phyloP scores from a whole-genome alignment of 805 yeast species.

The Suhomyces canberraensis region DNA sequence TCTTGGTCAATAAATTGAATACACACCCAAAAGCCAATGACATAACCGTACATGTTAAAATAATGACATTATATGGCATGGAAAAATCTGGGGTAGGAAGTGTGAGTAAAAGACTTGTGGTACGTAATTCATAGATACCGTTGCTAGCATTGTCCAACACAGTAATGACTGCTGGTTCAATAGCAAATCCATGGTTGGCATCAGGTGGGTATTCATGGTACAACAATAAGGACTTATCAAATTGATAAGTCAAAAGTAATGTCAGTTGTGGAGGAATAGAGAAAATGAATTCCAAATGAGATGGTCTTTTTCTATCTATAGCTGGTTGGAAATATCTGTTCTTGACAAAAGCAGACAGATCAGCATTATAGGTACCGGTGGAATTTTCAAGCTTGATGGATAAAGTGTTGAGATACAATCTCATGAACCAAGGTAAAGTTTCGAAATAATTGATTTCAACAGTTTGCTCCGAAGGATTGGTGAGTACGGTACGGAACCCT shows the following conservation, averaged over 20 bases:
- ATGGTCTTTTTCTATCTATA: conserved; percentile 73
- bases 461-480: conserved; percentile 54
- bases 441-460: conserved; percentile 66
- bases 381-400: conserved; percentile 30
- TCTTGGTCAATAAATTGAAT: conserved; percentile 72
- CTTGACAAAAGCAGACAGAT: conserved; percentile 37
- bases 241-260: conserved; percentile 64
- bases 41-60: conserved; percentile 89
- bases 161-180: conserved; percentile 83
- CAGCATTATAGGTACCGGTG: conserved; percentile 15
- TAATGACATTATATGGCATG: conserved; percentile 97
- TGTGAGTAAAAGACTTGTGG: conserved; percentile 81
- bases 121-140: conserved; percentile 54
- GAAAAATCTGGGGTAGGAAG: conserved; percentile 97
- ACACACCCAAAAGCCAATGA: conserved; percentile 86
- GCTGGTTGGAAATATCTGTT: conserved; percentile 71
- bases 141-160: conserved; percentile 34
- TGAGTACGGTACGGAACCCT: conserved; percentile 74
- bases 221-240: conserved; percentile 81
- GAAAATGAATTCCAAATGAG: conserved; percentile 72
- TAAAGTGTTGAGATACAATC: conserved; percentile 74
- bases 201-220: conserved; percentile 98
- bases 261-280: conserved; percentile 62
- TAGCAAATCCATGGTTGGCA: conserved; percentile 95
- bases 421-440: conserved; percentile 89